Conservation (phyloP, 345 rosid species). For the Ricinus communis region DNA sequence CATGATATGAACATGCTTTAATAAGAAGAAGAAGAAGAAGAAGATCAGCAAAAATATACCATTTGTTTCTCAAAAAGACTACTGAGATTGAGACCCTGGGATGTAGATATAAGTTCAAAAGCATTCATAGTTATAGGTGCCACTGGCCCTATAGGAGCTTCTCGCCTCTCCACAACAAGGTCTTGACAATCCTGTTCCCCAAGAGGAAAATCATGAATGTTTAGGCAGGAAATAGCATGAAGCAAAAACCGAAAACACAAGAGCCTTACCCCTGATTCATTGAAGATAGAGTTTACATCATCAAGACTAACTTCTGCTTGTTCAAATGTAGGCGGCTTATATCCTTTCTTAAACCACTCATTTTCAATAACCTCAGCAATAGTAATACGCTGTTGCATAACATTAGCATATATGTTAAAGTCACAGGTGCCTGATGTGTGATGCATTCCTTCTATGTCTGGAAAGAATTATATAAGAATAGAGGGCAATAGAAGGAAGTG, state of each 20-base stretch:
- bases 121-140: slow-evolving; percentile 94
- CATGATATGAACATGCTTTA: not conserved
- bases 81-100: slow-evolving; percentile 96
- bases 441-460: not conserved
- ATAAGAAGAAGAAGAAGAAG: too few species aligned
- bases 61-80: slow-evolving; percentile 92
- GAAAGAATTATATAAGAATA: slow-evolving; percentile 8
- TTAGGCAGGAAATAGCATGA: slow-evolving; percentile 5
- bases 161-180: slow-evolving; percentile 92
- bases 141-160: slow-evolving; percentile 40
- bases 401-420: slow-evolving; percentile 24
- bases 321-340: slow-evolving; percentile 81
- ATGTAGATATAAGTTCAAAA: slow-evolving; percentile 92
- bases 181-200: slow-evolving; percentile 53
- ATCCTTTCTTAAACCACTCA: slow-evolving; percentile 99
- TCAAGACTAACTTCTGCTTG: slow-evolving; percentile 71
- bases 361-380: slow-evolving; percentile 77
- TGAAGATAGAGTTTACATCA: slow-evolving; percentile 82
- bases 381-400: slow-evolving; percentile 74
- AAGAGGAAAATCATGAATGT: slow-evolving; percentile 22
- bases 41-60: slow-evolving; percentile 41
- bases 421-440: not conserved
- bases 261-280: slow-evolving; percentile 66
- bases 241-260: slow-evolving; percentile 12
- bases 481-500: not conserved